phyloP scores from a whole-genome alignment of 305 asterid species.

The Fraxinus sp. region DNA sequence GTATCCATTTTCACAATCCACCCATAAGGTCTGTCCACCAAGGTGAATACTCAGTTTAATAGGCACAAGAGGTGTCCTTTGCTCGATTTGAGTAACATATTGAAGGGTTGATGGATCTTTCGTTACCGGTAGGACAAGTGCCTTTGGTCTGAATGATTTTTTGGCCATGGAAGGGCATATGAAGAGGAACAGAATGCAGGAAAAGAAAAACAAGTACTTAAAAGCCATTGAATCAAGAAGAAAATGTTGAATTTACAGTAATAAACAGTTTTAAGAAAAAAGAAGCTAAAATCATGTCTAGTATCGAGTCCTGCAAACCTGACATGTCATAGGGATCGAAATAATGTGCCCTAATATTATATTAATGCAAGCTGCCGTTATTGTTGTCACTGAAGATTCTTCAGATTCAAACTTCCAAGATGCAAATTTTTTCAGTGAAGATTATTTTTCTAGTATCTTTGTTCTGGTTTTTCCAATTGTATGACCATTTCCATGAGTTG shows the following conservation, averaged over 20 bases:
- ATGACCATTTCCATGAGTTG: background rate
- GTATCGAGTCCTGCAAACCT: background rate
- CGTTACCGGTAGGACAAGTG: conserved; percentile 40
- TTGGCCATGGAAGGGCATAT: background rate
- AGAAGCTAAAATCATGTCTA: background rate
- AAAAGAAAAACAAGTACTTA: background rate
- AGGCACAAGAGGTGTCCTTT: conserved; percentile 47
- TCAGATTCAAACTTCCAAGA: too few species aligned
- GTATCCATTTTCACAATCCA: conserved; percentile 32
- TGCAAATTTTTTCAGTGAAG: too few species aligned
- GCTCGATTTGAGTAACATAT: conserved; percentile 37
- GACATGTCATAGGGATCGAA: background rate
- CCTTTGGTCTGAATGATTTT: conserved; percentile 30
- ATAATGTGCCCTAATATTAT: background rate
- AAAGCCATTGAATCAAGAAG: too few species aligned
- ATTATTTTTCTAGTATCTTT: background rate
- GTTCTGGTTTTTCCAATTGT: background rate
- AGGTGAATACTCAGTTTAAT: conserved; percentile 44
- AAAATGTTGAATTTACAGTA: background rate
- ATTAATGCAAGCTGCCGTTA: background rate
- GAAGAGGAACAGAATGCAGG: background rate
- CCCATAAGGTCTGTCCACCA: conserved; percentile 38
- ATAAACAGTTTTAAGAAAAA: background rate
- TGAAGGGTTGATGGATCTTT: conserved; percentile 48
- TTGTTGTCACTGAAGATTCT: too few species aligned